Evolutionary conservation across 2,329 filamentous ascomycete species (phyloP), one percentile per base, ranked within the genome.

Genomic region (Clarireedia monteithiana): DNA sequence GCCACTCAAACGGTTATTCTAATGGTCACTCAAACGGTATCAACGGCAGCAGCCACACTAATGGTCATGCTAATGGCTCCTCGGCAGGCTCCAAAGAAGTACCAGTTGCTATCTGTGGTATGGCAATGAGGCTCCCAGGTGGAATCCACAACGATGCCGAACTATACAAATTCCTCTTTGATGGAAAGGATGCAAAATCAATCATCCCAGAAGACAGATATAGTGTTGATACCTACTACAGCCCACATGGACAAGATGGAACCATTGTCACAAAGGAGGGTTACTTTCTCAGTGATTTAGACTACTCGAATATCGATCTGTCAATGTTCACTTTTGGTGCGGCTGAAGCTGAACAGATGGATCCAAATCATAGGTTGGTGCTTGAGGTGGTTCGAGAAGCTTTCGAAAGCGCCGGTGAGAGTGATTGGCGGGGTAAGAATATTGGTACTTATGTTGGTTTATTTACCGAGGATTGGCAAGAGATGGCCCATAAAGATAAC

Each of bases 101-200:
- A 12, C 38, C 34, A 6, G n/a, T 50, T 40, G 48, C 48, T 10
- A 34, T 48, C 4, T 49, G 51, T 15, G 58, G 60, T 5, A 60
- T 62, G 39, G 58, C 66, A 6, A 68, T 69, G 20, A 63, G 70
- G 44, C 62, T 71, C 1, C 67, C 70, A 14, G 68, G 67, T 7
- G 56, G 50, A 12, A 53, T 55, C n/a, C 30, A 42, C 23, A 45
- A 26, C 15, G 7, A 27, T 14, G 17, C 40, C 34, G 48, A 34
- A 27, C 30, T 59, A 17, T 59, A 44, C 27, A 27, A 59, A 27
- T 50, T 59, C 27, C 38, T 61, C 2, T 10, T 57, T 3, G 46
- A 58, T 17, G 50, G 51, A 20, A 27, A 39, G n/a, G 50, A 49
- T 38, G 55, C 56, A 10, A n/a, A 57, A 24, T 30, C 30, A 12